A percentile compares a stretch with the other conserved stretches of the same genome.
These are phyloP conservation scores for Ziziphus jujuba DNA, from an alignment of 306 rosid genomes.

Conservation along the genomic window DNA sequence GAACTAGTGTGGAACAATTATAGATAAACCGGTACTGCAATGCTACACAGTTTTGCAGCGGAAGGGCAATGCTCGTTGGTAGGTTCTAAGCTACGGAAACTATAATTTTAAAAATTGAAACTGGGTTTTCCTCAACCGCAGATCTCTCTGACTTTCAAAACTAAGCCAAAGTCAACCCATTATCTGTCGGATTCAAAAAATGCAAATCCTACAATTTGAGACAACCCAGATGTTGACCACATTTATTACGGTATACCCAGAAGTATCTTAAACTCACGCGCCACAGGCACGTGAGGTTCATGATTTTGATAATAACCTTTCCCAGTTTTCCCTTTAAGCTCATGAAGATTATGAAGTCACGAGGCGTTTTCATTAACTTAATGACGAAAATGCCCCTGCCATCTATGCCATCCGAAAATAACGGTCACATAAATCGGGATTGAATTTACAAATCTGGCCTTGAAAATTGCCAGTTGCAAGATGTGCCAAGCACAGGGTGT, in stretches of 20 bases:
- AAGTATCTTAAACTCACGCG: conserved; percentile 17
- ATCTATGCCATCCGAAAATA: conserved; percentile 7
- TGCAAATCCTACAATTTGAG: conserved; percentile 6
- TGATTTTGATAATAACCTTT: conserved; percentile 23
- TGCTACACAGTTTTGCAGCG: conserved; percentile 5
- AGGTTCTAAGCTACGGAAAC: conserved; percentile 16
- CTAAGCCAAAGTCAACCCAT: conserved; percentile 39
- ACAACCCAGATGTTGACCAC: conserved; percentile 35
- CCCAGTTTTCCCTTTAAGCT: neutral
- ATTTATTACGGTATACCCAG: conserved; percentile 24
- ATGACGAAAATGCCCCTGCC: neutral
- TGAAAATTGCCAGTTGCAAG: neutral
- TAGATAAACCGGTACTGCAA: neutral
- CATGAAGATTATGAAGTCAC: conserved; percentile 19
- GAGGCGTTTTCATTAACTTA: conserved; percentile 19
- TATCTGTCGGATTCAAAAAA: conserved; percentile 30
- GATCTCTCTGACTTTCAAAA: conserved; percentile 20
- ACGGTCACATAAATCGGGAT: neutral
- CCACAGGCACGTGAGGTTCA: conserved; percentile 44
- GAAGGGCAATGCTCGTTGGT: conserved; percentile 17
- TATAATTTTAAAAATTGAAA: conserved; percentile 31
- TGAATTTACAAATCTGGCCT: conserved; percentile 6
- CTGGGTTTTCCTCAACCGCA: conserved; percentile 19
- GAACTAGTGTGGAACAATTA: conserved; percentile 25
- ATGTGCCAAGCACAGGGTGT: conserved; percentile 7